Evolutionary conservation across 2,329 filamentous ascomycete species (phyloP).

Genomic region (Hypocreales sp.): DNA sequence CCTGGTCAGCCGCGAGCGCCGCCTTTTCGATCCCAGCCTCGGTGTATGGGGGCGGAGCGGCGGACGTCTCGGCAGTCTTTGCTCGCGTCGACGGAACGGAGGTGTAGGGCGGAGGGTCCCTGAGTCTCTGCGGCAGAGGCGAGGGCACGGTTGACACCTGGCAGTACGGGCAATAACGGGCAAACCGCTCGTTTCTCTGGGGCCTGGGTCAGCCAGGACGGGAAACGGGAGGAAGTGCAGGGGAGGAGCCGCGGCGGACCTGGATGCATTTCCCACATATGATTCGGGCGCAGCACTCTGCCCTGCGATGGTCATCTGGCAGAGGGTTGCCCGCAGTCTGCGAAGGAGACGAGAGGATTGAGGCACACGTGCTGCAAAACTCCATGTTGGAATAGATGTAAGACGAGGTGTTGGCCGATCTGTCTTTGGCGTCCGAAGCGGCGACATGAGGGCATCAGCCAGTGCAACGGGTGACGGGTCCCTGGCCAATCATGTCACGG

Average conservation of each 20-base stretch:
- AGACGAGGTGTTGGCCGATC: conserved; percentile 6
- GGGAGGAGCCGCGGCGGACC: conserved; percentile 26
- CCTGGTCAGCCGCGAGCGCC: conserved; percentile 8
- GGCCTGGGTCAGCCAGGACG: conserved; percentile 4
- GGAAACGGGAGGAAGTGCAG: not conserved
- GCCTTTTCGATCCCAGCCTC: conserved; percentile 10
- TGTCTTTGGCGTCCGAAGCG: no score
- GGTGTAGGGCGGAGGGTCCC: conserved; percentile 53
- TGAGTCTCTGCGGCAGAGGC: conserved; percentile 43
- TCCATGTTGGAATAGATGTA: conserved; percentile 15
- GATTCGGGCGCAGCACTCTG: conserved; percentile 53
- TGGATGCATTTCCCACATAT: conserved; percentile 59
- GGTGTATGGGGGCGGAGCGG: conserved; percentile 24
- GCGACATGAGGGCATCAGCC: no score
- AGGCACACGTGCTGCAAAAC: conserved; percentile 57
- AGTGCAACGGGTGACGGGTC: no score
- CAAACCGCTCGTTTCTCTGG: conserved; percentile 52
- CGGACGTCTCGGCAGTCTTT: conserved; percentile 8
- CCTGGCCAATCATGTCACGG: no score
- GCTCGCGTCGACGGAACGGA: conserved; percentile 13
- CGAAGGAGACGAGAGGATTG: conserved; percentile 38
- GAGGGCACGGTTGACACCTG: conserved; percentile 51
- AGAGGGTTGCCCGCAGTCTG: no score
- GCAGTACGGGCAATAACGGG: conserved; percentile 56
- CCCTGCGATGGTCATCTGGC: conserved; percentile 44